These are phyloP conservation scores for Sphaerulina musiva DNA, from an alignment of 2,329 filamentous ascomycete genomes.

Conservation along the genomic window DNA sequence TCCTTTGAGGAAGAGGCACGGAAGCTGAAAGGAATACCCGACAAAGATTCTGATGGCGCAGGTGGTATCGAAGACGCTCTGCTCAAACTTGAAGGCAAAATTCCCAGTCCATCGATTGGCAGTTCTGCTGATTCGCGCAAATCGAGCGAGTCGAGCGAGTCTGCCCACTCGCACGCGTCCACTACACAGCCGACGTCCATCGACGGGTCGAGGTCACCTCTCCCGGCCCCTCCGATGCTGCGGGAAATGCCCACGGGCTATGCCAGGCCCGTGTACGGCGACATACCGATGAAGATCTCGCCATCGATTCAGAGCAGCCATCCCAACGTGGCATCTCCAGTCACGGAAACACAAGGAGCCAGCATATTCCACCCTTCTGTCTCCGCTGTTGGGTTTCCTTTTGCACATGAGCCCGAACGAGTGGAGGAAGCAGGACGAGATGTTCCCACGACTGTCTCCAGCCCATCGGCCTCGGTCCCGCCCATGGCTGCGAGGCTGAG, in stretches of 20 bases:
- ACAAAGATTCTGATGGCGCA: conserved; percentile 54
- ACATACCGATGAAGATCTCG: conserved; percentile 16
- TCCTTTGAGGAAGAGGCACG: conserved; percentile 88
- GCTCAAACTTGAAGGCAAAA: conserved; percentile 77
- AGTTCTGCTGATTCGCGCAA: conserved; percentile 4
- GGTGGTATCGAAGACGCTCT: conserved; percentile 88
- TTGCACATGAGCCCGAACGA: neutral
- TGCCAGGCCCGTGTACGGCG: conserved; percentile 13
- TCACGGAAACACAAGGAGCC: conserved; percentile 31
- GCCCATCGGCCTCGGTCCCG: conserved; percentile 18
- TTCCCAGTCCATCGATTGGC: conserved; percentile 17
- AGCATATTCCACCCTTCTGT: conserved; percentile 31
- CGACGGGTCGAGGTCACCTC: conserved; percentile 1
- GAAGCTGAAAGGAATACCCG: conserved; percentile 78
- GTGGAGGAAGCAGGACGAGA: neutral
- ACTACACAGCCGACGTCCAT: conserved; percentile 9
- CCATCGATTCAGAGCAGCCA: conserved; percentile 11
- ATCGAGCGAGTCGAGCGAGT: conserved; percentile 2
- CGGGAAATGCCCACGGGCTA: conserved; percentile 15
- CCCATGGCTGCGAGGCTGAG: conserved; percentile 12
- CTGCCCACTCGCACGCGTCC: neutral
- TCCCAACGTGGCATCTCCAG: conserved; percentile 21
- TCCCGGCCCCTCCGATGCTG: conserved; percentile 6
- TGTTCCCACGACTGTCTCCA: conserved; percentile 8
- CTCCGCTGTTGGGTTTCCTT: conserved; percentile 12